A percentile compares a stretch with the other conserved stretches of the same genome.
These are phyloP conservation scores for Lactarius sp. DNA, from an alignment of 768 basidiomycete species.

Conservation along the genomic window DNA sequence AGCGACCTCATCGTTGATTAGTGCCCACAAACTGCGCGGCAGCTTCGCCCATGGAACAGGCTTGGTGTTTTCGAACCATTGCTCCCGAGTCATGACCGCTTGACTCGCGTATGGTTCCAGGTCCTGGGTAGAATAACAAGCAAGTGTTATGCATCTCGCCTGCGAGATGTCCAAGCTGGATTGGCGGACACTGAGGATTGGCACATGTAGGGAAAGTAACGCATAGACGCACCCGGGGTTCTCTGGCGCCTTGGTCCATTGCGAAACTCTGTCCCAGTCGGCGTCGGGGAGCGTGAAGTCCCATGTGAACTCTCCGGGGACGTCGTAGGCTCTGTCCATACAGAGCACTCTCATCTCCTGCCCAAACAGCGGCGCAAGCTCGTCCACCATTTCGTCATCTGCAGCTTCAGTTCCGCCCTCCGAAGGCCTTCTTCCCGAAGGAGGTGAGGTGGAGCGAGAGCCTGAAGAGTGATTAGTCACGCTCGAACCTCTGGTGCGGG, in stretches of 20 bases:
- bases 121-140: slow-evolving; percentile 12
- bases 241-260: slow-evolving; percentile 12
- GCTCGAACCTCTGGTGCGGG: slow-evolving; percentile 1
- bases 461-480: not conserved
- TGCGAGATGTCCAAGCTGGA: slow-evolving; percentile 12
- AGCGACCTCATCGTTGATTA: slow-evolving; percentile 1
- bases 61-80: slow-evolving; percentile 21
- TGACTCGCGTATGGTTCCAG: slow-evolving; percentile 9
- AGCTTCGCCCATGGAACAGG: slow-evolving; percentile 19
- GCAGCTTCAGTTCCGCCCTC: not conserved
- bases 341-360: slow-evolving; percentile 17
- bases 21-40: slow-evolving; percentile 6
- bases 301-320: slow-evolving; percentile 4
- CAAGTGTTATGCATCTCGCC: slow-evolving; percentile 12
- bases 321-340: slow-evolving; percentile 8
- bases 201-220: not conserved
- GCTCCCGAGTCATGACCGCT: not conserved
- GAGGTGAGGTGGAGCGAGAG: slow-evolving; percentile 10
- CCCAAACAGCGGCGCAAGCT: slow-evolving; percentile 17
- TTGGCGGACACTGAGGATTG: not conserved
- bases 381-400: slow-evolving; percentile 19
- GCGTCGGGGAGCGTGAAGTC: not conserved
- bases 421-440: not conserved
- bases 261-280: slow-evolving; percentile 14
- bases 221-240: slow-evolving; percentile 3